Percentiles rank a stretch among this genome's conserved stretches.
Evolutionary conservation across 108 stramenopile species (phyloP).

Genomic region (Nitzschia sp.): DNA sequence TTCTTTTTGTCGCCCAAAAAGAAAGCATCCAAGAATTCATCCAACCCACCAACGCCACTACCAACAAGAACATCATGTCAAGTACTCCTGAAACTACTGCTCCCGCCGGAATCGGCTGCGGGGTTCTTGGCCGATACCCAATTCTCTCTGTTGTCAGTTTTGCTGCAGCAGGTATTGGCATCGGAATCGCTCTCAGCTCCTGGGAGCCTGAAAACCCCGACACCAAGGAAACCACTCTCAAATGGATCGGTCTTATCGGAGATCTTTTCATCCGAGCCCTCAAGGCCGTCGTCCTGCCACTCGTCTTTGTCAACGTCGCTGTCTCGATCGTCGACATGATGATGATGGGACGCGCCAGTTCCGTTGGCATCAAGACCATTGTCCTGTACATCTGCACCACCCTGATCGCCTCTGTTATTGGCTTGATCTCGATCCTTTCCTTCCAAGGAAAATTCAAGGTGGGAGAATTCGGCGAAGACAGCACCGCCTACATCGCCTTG

Average conservation of each 20-base stretch:
- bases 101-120: slow-evolving; percentile 17
- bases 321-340: slow-evolving; percentile 47
- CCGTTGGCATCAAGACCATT: slow-evolving; percentile 17
- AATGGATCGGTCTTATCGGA: slow-evolving; percentile 48
- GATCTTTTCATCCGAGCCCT: slow-evolving; percentile 47
- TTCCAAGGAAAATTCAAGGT: not conserved
- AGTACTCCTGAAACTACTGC: not conserved
- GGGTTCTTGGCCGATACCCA: slow-evolving; percentile 24
- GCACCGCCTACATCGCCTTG: not conserved
- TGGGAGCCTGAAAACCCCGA: slow-evolving; percentile 37
- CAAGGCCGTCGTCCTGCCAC: slow-evolving; percentile 42
- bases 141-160: slow-evolving; percentile 23
- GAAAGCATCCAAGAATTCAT: too few species aligned
- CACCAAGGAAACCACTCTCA: slow-evolving; percentile 17
- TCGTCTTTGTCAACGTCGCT: slow-evolving; percentile 37
- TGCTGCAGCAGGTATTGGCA: slow-evolving; percentile 26
- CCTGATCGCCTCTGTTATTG: slow-evolving; percentile 18
- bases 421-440: slow-evolving; percentile 16
- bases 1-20: too few species aligned
- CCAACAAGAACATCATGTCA: not conserved
- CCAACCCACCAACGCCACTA: too few species aligned
- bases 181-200: slow-evolving; percentile 30
- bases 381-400: slow-evolving; percentile 20
- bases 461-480: slow-evolving; percentile 6
- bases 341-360: slow-evolving; percentile 20